phyloP scores from a whole-genome alignment of 169 alveolate species.

The Plasmodium sp. region DNA sequence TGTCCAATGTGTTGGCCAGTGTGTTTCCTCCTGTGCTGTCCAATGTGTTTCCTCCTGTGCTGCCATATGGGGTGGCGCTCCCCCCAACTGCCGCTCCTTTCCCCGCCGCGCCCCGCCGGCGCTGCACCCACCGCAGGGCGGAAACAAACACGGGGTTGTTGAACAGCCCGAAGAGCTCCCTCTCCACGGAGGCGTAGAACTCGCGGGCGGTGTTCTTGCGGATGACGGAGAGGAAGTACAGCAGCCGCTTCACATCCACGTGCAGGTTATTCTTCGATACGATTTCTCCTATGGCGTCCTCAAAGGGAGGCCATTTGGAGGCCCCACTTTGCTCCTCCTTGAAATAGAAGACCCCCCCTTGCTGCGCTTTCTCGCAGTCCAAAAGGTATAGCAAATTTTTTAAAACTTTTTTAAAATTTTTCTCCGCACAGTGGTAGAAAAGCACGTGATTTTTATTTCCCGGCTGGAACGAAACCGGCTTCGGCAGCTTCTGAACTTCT shows the following conservation, averaged over 20 bases:
- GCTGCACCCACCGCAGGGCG: constrained; percentile 36
- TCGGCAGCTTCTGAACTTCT: constrained; percentile 13
- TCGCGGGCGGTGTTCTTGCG: constrained; percentile 10
- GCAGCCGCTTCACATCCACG: constrained; percentile 25
- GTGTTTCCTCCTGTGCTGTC: too few relatives aligned
- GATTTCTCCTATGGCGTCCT: constrained; percentile 8
- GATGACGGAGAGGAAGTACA: constrained; percentile 42
- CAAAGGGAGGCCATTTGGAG: background rate
- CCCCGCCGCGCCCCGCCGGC: background rate
- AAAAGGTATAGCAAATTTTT: constrained; percentile 8
- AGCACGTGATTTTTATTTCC: constrained; percentile 19
- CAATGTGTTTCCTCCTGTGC: too few relatives aligned
- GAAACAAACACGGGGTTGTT: constrained; percentile 35
- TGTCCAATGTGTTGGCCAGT: too few relatives aligned
- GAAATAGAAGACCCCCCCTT: background rate
- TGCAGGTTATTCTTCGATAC: constrained; percentile 19
- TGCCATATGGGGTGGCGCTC: too few relatives aligned
- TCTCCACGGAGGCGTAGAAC: background rate
- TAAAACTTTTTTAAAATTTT: constrained; percentile 8
- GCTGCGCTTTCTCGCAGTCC: background rate
- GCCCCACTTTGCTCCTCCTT: background rate
- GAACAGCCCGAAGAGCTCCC: constrained; percentile 26
- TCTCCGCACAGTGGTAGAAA: constrained; percentile 41
- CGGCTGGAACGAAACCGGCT: constrained; percentile 30
- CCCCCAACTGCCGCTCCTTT: background rate